Base-by-base conservation (phyloP, 441 rosid species). In the Pelargonium cotyledonis region DNA sequence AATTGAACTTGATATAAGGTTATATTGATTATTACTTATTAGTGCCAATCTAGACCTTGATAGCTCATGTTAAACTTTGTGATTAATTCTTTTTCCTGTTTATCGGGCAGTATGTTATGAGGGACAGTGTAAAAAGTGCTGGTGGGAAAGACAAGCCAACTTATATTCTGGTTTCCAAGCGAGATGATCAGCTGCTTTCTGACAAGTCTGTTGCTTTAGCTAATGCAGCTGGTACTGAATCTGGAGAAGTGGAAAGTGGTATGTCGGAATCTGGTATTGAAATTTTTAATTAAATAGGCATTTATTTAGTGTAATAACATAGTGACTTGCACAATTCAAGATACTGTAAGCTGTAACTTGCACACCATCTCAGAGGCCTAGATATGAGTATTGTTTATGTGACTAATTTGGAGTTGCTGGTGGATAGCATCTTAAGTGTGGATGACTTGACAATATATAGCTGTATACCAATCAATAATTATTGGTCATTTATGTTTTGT, bases 51-150 rank as follows among this genome's bases (percentile, higher is more conserved):
- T 38, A 38, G 41, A 38, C 41, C 41, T 38, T 38, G 41, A 38
- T 38, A 38, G 41, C 41, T 38, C 41, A 38, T 38, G 41, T 38
- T 38, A 38, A 38, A 38, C 41, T 55, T n/a, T 53, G 12, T 65
- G 26, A 46, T 41, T 19, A 43, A 46, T 43, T 43, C 26, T 15
- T 66, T 41, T 65, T 26, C 63, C 65, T 70, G 69, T 74, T 69
- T 80, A 64, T 64, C 67, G 72, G 58, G 64, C 72, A 85, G 91
- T 77, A 84, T 82, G 77, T 80, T 73, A 81, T 76, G 43, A 83
- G 84, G 66, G 86, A 80, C 46, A 76, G 73, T 65, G 61, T 70
- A 66, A 82, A 84, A 70, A 77, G 65, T 46, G 26, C 75, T 5
- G 69, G 64, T 43, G 75, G 75, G 66, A 86, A 80, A 67, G 78